These are phyloP conservation scores for Phaseolus coccineus DNA, from an alignment of 331 rosid genomes.

Conservation along the genomic window DNA sequence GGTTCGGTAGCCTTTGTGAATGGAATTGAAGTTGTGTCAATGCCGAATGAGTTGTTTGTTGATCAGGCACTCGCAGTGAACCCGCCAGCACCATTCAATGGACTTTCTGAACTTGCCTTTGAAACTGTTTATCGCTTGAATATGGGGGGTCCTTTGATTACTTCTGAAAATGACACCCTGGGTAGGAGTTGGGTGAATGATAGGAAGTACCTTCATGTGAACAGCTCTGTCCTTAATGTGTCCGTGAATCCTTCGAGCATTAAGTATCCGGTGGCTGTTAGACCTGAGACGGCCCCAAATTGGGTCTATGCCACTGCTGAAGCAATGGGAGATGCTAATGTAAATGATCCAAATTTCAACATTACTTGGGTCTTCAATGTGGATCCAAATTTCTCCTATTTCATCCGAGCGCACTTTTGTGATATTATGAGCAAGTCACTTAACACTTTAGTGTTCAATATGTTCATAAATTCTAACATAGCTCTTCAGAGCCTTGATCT, in stretches of 20 bases:
- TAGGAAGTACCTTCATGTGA: constrained; percentile 72
- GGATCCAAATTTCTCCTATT: constrained; percentile 63
- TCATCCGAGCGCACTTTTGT: constrained; percentile 73
- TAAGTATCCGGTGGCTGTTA: constrained; percentile 55
- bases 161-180: constrained; percentile 71
- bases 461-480: constrained; percentile 63
- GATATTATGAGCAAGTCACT: constrained; percentile 73
- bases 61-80: constrained; percentile 69
- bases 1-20: constrained; percentile 72
- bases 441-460: constrained; percentile 68
- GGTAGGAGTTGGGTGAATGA: constrained; percentile 85
- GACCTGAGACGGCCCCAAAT: constrained; percentile 74
- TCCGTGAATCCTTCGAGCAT: constrained; percentile 59
- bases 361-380: constrained; percentile 77
- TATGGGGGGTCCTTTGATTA: constrained; percentile 80
- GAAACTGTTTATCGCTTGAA: constrained; percentile 78
- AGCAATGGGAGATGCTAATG: constrained; percentile 72
- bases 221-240: constrained; percentile 67
- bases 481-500: constrained; percentile 69
- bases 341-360: constrained; percentile 66
- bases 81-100: constrained; percentile 62
- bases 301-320: constrained; percentile 84
- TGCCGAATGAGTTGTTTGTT: constrained; percentile 65
- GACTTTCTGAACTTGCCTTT: constrained; percentile 63
- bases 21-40: constrained; percentile 79